Base-by-base conservation (phyloP, 1,284 basidiomycete genomes). In the Irpex lacteus region DNA sequence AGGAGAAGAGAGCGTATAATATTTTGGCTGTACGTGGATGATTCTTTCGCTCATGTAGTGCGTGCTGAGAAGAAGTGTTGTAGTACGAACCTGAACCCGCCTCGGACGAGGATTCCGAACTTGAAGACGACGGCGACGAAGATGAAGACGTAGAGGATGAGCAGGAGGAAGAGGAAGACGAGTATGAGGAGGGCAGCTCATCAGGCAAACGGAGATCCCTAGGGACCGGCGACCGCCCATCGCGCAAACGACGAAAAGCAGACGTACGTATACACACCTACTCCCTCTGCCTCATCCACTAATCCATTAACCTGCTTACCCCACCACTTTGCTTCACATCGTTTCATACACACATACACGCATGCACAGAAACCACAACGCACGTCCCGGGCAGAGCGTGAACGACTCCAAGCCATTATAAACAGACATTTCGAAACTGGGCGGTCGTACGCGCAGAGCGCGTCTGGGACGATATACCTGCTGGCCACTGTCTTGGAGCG, bases 401-500 rank as follows among this genome's bases (percentile, higher is more conserved):
- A 87, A 8, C 78, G 78, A 11, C 85, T 92, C 73, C 80, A 86
- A 58, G 79, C 82, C 37, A 80, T 85, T 18, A 77, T 98, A 50
- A 85, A 90, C 69, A 91, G 90, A 71, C 92, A 99, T 77, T 98
- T 98, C 74, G 82, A 84, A 67, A 82, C 87, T 5, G 98, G 98
- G 52, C 93, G 94, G 56, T 94, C 86, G 77, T 87, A 92, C 71
- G 95, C 95, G 1, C 95, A 97, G 79, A 94, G 93, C 69, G 93
- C 94, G 8, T 89, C 96, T 2, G 91, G 90, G 15, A 92, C 92
- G 44, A 86, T 98, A 60, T 99, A 98, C 73, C 84, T 96, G 63
- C 87, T 99, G 4, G 94, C 96, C 11, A 95, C 92, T 4, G 84
- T 89, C 9, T 84, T 98, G 11, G 95, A 97, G 71, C 87, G 96